These are phyloP conservation scores for Phytopythium chamaehyphon DNA, from an alignment of 352 stramenopile species.

Conservation along the genomic window DNA sequence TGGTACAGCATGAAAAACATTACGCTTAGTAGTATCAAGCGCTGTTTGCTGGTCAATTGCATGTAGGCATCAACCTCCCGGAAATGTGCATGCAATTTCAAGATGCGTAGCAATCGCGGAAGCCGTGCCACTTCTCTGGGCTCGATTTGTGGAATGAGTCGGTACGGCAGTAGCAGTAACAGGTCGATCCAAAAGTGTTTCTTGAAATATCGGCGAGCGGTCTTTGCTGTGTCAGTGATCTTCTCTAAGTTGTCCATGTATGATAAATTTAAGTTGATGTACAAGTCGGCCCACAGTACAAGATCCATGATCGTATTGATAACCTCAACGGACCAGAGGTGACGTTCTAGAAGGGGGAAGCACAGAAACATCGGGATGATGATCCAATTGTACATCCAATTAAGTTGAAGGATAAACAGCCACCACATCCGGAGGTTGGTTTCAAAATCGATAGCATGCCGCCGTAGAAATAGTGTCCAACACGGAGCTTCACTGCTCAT, in stretches of 20 bases:
- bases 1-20: conserved; percentile 58
- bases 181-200: conserved; percentile 35
- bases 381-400: conserved; percentile 56
- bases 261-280: conserved; percentile 52
- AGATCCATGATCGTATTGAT: conserved; percentile 39
- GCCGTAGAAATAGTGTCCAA: conserved; percentile 30
- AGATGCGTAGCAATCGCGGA: conserved; percentile 35
- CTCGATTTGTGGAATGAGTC: conserved; percentile 14
- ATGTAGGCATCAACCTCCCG: conserved; percentile 42
- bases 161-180: conserved; percentile 40
- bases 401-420: conserved; percentile 36
- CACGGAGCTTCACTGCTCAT: conserved; percentile 8
- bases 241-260: conserved; percentile 55
- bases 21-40: conserved; percentile 40
- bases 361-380: conserved; percentile 36
- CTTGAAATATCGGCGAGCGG: conserved; percentile 27
- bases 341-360: conserved; percentile 28
- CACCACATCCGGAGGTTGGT: conserved; percentile 40
- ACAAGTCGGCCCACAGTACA: conserved; percentile 40
- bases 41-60: conserved; percentile 42
- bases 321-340: conserved; percentile 23
- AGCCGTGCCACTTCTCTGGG: conserved; percentile 21
- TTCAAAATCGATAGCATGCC: conserved; percentile 36
- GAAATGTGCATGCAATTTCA: conserved; percentile 30
- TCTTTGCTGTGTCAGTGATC: conserved; percentile 39